Percentiles rank a stretch among this genome's conserved stretches.
These are phyloP conservation scores for Exophiala sp. DNA, from an alignment of 2,329 filamentous ascomycete genomes.

Conservation along the genomic window DNA sequence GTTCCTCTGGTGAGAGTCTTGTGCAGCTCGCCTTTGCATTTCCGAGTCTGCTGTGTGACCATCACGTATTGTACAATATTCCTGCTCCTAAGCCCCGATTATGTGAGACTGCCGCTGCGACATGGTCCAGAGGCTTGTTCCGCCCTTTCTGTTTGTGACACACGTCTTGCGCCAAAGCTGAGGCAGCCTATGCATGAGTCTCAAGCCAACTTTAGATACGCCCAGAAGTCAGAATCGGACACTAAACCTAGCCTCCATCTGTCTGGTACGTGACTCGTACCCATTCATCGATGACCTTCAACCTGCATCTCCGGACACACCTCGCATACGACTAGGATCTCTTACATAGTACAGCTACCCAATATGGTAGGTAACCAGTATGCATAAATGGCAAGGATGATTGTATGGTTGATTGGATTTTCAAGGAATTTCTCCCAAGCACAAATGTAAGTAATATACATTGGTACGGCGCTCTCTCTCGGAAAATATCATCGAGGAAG, in stretches of 20 bases:
- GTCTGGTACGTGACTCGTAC: background rate
- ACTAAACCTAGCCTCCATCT: background rate
- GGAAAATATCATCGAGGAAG: too few species aligned
- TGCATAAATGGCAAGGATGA: too few species aligned
- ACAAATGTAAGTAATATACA: too few species aligned
- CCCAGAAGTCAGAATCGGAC: background rate
- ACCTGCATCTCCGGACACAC: constrained; percentile 3
- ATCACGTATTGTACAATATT: background rate
- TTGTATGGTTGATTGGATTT: too few species aligned
- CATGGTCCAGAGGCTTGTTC: background rate
- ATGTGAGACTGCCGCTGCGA: background rate
- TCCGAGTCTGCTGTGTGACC: too few species aligned
- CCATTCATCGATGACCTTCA: background rate
- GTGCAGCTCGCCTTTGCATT: too few species aligned
- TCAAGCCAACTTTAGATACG: constrained; percentile 7
- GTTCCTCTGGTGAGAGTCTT: too few species aligned
- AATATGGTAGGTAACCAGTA: too few species aligned
- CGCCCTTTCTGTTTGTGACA: background rate
- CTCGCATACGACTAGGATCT: background rate
- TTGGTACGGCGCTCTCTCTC: too few species aligned
- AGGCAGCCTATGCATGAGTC: background rate
- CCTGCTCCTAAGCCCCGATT: background rate
- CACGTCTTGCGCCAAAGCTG: background rate
- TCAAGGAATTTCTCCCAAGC: too few species aligned
- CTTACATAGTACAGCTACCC: too few species aligned